Evolutionary conservation across 2,329 filamentous ascomycete genomes (phyloP).

Genomic region (Botrytis pseudocinerea): DNA sequence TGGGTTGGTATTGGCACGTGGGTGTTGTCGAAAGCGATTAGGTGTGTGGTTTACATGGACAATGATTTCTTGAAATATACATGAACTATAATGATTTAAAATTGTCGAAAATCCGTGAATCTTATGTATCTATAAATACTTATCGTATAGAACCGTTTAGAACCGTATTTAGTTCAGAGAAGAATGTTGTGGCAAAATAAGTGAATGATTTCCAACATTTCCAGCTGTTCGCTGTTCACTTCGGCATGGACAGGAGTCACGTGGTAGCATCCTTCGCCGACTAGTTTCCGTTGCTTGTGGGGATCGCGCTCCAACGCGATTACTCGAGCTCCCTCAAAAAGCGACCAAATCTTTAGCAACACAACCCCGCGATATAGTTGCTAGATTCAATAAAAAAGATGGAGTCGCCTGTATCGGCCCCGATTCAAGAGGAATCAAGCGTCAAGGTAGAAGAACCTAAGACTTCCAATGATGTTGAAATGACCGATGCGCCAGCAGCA

Average conservation of each 20-base stretch:
- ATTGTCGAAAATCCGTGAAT: neutral
- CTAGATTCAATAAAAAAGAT: constrained; percentile 13
- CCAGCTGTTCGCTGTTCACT: neutral
- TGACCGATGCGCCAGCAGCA: constrained; percentile 18
- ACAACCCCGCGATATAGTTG: constrained; percentile 22
- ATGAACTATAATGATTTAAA: no score
- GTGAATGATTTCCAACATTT: neutral
- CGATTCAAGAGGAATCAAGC: neutral
- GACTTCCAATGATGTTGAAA: constrained; percentile 15
- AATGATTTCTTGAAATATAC: neutral
- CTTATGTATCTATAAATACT: neutral
- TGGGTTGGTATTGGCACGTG: constrained; percentile 19
- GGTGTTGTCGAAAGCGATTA: neutral
- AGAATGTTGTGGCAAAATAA: neutral
- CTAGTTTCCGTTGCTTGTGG: constrained; percentile 1
- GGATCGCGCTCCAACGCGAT: constrained; percentile 23
- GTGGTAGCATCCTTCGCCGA: neutral
- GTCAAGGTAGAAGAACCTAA: constrained; percentile 17
- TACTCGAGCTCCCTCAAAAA: constrained; percentile 21
- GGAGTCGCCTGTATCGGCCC: constrained; percentile 17
- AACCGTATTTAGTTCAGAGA: neutral
- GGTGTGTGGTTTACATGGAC: neutral
- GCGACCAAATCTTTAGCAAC: constrained; percentile 6
- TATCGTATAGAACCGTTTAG: neutral
- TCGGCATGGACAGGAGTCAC: neutral